Base-by-base conservation (phyloP, 768 basidiomycete genomes). In the Multifurca ochricompacta region DNA sequence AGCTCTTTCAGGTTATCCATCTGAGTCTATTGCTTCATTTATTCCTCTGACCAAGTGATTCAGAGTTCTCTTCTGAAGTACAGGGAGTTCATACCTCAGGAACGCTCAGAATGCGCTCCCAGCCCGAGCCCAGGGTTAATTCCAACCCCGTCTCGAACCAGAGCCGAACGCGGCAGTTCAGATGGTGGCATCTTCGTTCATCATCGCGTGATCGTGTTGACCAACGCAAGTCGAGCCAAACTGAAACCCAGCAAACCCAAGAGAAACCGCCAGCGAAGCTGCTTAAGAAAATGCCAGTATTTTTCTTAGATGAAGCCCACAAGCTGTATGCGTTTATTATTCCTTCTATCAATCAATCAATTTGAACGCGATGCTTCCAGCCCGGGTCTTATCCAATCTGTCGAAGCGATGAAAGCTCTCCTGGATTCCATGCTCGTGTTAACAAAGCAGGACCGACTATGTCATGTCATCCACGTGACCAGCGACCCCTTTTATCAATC, bases 231-330 rank as follows among this genome's bases (percentile, higher is more conserved):
- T 23, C 43, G 18, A 47, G 27, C 34, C 50, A 39, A 39, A 36
- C 58, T 3, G 42, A 42, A 48, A 45, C 25, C 40, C 53, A 72
- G 65, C 36, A 46, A 64, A 67, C 67, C 4, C 57, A 64, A 16
- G 73, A 68, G 51, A 73, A 63, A 30, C 65, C 69, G 25, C 67
- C 68, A 52, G 67, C 56, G 27, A 59, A 66, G 58, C 66, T 67
- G 48, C 69, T 66, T 30, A 91, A 91, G 73, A 84, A 80, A 69
- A 79, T 85, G 65, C 87, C 87, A 1, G 85, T 87, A 11, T 76
- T 91, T 53, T 86, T 91, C 65, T 80, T 92, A 56, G 90, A 92
- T 59, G 90, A 92, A 66, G 87, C 88, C 2, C 90, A 92, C 64
- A 87, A 85, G 66, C 69, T 91, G 83, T 88, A 66, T 32, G 81